Evolutionary conservation across 148 eudicot species (phyloP), one percentile per base, ranked within the genome.

Genomic region (Nepenthes gracilis): DNA sequence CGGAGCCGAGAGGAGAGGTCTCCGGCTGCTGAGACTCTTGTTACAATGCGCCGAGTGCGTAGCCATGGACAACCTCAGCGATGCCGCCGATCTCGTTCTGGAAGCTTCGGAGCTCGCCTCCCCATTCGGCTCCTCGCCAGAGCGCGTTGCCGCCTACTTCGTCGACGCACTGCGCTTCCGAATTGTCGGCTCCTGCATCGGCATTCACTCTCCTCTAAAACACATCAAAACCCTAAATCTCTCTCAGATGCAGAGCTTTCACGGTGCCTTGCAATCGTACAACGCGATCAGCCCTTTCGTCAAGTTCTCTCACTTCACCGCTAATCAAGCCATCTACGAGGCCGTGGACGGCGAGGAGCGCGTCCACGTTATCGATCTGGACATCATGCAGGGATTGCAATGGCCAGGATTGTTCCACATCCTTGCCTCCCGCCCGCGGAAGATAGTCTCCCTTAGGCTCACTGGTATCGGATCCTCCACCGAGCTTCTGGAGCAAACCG

Each of bases 371-470:
- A 77, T 88, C 55, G 96, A 88, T 40, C 72, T 88, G 12, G 96
- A 88, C 58, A 75, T 88, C 58, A 88, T 88, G 96, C 96, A 88
- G 70, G 96, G 96, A 1, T 86, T 88, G 14, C 96, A 88, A 61
- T 88, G 96, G 96, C 96, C 96, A 0, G 96, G 91, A 15, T 64
- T 88, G 67, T 88, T 88, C 66, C 91, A 88, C 74, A 88, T 88
- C 59, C 65, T 88, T 5, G 86, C 96, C 15, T 79, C 96, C 11
- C 75, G 85, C 0, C 13, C 88, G 1, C 57, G 73, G 1, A 78
- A 79, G 13, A 47, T 82, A 13, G 23, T 47, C 14, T 82, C 86
- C 1, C 52, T 88, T 5, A 69, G 72, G 47, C 68, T 88, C 52
- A 88, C 96, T 33, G 96, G 86, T 0, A 64, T 88, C 50, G 96